Conservation (phyloP, 2,329 filamentous ascomycete species). For the Chaetomiaceae sp. region DNA sequence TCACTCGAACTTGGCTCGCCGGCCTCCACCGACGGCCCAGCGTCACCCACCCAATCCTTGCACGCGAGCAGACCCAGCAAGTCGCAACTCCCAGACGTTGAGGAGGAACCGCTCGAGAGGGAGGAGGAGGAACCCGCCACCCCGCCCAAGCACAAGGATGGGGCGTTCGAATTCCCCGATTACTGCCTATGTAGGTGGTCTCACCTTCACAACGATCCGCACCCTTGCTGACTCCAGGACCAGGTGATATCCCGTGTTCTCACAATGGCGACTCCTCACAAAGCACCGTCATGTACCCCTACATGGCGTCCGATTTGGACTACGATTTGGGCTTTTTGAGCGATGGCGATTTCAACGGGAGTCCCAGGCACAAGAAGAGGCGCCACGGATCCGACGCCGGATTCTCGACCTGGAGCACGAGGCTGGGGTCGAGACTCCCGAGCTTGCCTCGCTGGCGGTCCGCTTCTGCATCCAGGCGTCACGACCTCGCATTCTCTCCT, state of each 20-base stretch:
- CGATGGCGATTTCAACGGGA: slow-evolving; percentile 53
- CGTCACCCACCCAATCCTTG: slow-evolving; percentile 48
- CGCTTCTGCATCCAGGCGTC: slow-evolving; percentile 42
- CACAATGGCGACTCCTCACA: slow-evolving; percentile 47
- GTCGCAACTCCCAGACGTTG: slow-evolving; percentile 70
- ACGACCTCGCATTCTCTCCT: slow-evolving; percentile 50
- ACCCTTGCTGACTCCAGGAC: slow-evolving; percentile 8
- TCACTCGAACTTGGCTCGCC: slow-evolving; percentile 62
- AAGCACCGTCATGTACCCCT: slow-evolving; percentile 36
- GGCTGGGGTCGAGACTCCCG: slow-evolving; percentile 60
- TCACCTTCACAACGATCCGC: neutral
- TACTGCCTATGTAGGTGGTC: slow-evolving; percentile 71
- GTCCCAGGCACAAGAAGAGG: slow-evolving; percentile 50
- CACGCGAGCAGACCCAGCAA: slow-evolving; percentile 46
- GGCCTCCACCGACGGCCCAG: slow-evolving; percentile 45
- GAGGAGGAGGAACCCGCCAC: slow-evolving; percentile 55
- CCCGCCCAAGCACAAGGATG: slow-evolving; percentile 43
- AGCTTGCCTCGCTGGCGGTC: slow-evolving; percentile 49
- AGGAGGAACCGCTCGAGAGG: slow-evolving; percentile 74
- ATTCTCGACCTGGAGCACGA: slow-evolving; percentile 58
- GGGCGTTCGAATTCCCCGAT: slow-evolving; percentile 51
- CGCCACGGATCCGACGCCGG: slow-evolving; percentile 56
- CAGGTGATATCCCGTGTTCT: slow-evolving; percentile 60
- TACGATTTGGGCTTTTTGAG: slow-evolving; percentile 66
- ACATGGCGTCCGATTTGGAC: slow-evolving; percentile 46